A percentile compares a stretch with the other conserved stretches of the same genome.
These are phyloP conservation scores for Alisma plantagoaquatica DNA, from an alignment of 106 monocot species.

Conservation along the genomic window DNA sequence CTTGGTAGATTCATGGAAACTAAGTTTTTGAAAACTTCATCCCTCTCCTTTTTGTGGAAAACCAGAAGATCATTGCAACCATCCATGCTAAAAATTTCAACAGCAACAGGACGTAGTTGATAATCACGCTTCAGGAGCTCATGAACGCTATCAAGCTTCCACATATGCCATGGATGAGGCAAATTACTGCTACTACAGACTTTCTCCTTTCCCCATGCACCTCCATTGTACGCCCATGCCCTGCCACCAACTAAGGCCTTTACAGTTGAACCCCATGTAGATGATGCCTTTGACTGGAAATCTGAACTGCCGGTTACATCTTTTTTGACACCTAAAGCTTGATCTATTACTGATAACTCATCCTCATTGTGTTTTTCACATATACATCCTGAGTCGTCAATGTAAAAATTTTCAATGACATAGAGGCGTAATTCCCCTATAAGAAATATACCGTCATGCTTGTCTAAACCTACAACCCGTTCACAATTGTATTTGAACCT, in stretches of 20 bases:
- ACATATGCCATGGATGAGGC: constrained; percentile 99
- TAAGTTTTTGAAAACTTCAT: constrained; percentile 94
- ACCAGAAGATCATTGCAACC: constrained; percentile 97
- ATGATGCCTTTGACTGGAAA: constrained; percentile 57
- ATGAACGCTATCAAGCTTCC: constrained; percentile 97
- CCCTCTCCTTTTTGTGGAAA: constrained; percentile 98
- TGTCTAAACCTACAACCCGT: constrained; percentile 94
- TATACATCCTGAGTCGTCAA: constrained; percentile 89
- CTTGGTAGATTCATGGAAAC: constrained; percentile 93
- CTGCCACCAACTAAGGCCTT: constrained; percentile 73
- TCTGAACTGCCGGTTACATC: constrained; percentile 58
- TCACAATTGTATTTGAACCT: constrained; percentile 93
- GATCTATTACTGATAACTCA: constrained; percentile 89
- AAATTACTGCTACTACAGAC: constrained; percentile 62
- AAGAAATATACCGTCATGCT: constrained; percentile 98
- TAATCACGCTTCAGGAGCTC: constrained; percentile 98
- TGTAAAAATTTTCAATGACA: constrained; percentile 95
- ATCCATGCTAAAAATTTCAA: constrained; percentile 99
- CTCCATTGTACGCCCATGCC: constrained; percentile 99
- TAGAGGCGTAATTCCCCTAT: constrained; percentile 86
- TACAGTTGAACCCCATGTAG: constrained; percentile 42
- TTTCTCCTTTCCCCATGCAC: constrained; percentile 99
- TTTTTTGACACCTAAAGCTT: constrained; percentile 94
- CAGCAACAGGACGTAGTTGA: constrained; percentile 92
- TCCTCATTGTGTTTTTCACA: constrained; percentile 88